These are phyloP conservation scores for Penicillium expansum DNA, from an alignment of 2,329 filamentous ascomycete species.

Conservation along the genomic window DNA sequence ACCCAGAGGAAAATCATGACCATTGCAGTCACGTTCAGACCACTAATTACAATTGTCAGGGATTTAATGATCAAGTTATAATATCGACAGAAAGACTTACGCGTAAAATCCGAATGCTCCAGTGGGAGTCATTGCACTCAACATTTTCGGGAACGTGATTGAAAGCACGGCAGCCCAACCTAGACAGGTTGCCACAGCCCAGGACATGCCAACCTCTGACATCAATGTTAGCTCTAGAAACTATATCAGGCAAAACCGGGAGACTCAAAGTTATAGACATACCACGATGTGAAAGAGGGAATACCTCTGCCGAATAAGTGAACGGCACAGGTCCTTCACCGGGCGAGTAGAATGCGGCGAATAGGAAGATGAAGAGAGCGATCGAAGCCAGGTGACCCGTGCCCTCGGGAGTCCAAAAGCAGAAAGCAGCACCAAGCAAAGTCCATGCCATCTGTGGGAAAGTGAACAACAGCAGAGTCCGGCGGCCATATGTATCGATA, in stretches of 20 bases:
- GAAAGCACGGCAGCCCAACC: conserved; percentile 52
- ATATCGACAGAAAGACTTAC: conserved; percentile 25
- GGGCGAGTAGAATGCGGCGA: conserved; percentile 63
- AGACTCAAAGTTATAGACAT: conserved; percentile 13
- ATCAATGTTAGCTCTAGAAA: conserved; percentile 23
- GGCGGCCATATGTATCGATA: conserved; percentile 66
- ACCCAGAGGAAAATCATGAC: conserved; percentile 63
- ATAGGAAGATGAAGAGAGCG: conserved; percentile 63
- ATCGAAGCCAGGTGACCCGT: conserved; percentile 53
- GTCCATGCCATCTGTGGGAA: conserved; percentile 68
- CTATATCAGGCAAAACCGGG: conserved; percentile 17
- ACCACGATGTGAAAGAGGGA: conserved; percentile 55
- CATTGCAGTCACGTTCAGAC: conserved; percentile 59
- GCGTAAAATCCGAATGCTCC: conserved; percentile 62
- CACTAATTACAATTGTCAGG: conserved; percentile 30
- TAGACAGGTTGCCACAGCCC: conserved; percentile 46
- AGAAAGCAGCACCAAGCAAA: conserved; percentile 61
- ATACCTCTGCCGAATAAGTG: conserved; percentile 56
- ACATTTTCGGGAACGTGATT: conserved; percentile 50
- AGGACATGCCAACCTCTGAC: conserved; percentile 49
- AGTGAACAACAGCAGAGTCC: conserved; percentile 61
- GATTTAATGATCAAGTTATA: not conserved
- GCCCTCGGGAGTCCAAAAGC: conserved; percentile 50
- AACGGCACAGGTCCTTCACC: conserved; percentile 58
- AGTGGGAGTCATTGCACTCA: conserved; percentile 48